phyloP scores from a whole-genome alignment of 2,329 filamentous ascomycete genomes.

The Colletotrichum coccodes region DNA sequence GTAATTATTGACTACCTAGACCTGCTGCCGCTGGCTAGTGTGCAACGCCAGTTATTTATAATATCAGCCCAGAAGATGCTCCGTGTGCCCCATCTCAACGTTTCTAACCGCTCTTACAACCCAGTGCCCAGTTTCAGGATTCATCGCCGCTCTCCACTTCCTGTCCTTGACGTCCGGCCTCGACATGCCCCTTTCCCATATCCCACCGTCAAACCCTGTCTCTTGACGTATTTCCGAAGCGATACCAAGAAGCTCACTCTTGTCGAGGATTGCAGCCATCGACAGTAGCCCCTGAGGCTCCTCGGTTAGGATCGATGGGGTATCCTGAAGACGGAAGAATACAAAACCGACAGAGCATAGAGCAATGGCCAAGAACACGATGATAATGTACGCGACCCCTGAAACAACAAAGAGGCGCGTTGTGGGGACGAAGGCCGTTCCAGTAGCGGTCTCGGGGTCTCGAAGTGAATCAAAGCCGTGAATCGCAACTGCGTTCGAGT shows the following conservation, averaged over 20 bases:
- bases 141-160: not conserved
- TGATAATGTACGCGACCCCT: not conserved
- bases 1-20: not conserved
- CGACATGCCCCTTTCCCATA: not conserved
- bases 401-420: conserved; percentile 3
- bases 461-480: not conserved
- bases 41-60: too few species aligned
- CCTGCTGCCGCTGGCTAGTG: not conserved
- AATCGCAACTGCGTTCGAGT: not conserved
- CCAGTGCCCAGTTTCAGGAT: not conserved
- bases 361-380: not conserved
- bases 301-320: not conserved
- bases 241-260: not conserved
- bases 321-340: not conserved
- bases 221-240: not conserved
- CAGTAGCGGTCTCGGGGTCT: not conserved
- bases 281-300: conserved; percentile 7
- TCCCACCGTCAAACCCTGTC: not conserved
- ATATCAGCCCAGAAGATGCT: not conserved
- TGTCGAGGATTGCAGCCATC: not conserved
- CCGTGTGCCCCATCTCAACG: not conserved
- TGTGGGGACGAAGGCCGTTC: not conserved
- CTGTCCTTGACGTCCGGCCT: not conserved
- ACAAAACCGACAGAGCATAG: not conserved
- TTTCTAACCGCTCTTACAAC: not conserved